Evolutionary conservation across 441 rosid genomes (phyloP), one percentile per base, ranked within the genome.

Genomic region (Gossypium schwendimanii): DNA sequence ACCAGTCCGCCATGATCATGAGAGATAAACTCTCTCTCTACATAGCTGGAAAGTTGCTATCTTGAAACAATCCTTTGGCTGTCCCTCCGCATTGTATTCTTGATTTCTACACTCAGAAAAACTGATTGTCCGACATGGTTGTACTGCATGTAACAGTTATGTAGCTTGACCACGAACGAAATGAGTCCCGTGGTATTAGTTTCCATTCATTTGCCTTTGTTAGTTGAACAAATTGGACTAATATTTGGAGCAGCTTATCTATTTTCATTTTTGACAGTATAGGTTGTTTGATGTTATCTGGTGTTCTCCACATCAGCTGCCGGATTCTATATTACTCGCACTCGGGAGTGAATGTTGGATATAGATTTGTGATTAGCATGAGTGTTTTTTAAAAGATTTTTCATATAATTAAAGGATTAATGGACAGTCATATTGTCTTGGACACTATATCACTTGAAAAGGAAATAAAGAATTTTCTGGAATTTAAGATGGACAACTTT

Each of bases 11-110:
- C 54, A 75, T 70, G 1, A 71, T 62, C 58, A 75, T 84, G 77
- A 89, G 98, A 83, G 94, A 89, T 39, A 76, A 83, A 73, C 85
- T 94, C 18, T 82, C 86, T 71, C 79, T 80, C 33, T 82, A 81
- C 73, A 64, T 89, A 70, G 82, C 85, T n/a, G 83, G 86, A 74
- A 86, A 77, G 57, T 63, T 74, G 44, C 80, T 78, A 12, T 78
- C 85, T 18, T 82, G 67, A 81, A 57, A 69, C 7, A 6, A 28
- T 39, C 50, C 65, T 52, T 63, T 52, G 23, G 20, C 7, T 49
- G 14, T 9, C 44, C 47, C 52, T 47, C 49, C 41, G 79, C 63
- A 3, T 49, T 8, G 31, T 14, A 7, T 23, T 70, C 23, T 54
- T 44, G 47, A 55, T 21, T 36, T 12, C 9, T 53, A 58, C 45